Evolutionary conservation across 441 rosid species (phyloP).

Genomic region (Brassica hybrid): DNA sequence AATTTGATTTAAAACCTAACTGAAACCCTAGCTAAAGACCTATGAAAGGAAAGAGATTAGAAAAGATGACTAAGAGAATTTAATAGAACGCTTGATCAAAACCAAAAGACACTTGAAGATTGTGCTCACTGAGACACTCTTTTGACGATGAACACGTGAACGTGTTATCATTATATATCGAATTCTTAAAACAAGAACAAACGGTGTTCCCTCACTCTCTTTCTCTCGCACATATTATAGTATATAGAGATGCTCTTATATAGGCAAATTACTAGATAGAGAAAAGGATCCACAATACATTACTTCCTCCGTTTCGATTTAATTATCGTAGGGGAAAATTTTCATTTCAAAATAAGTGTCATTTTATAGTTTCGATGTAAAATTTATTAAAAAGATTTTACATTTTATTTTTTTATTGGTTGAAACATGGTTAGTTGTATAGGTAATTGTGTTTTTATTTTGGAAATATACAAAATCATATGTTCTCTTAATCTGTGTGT

Average conservation of each 20-base stretch:
- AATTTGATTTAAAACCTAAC: background rate
- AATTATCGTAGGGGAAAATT: too few species aligned
- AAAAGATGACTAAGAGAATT: constrained; percentile 23
- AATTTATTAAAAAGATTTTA: too few species aligned
- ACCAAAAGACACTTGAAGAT: constrained; percentile 42
- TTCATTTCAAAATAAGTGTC: too few species aligned
- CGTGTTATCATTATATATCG: constrained; percentile 25
- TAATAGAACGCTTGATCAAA: constrained; percentile 39
- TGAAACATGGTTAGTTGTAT: too few species aligned
- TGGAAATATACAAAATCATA: too few species aligned
- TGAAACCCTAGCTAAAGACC: constrained; percentile 15
- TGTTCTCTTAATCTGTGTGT: too few species aligned
- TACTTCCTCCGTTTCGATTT: too few species aligned
- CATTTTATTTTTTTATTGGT: too few species aligned
- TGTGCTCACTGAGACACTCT: constrained; percentile 41
- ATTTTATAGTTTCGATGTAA: too few species aligned
- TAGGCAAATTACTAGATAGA: constrained; percentile 8
- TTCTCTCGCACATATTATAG: constrained; percentile 1
- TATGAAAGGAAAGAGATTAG: background rate
- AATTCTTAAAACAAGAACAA: background rate
- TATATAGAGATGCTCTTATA: constrained; percentile 21
- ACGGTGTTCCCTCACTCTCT: background rate
- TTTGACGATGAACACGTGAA: constrained; percentile 33
- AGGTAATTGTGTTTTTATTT: too few species aligned
- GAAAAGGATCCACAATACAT: background rate